Evolutionary conservation across 2,329 filamentous ascomycete genomes (phyloP).

Genomic region (Alternaria triticina): DNA sequence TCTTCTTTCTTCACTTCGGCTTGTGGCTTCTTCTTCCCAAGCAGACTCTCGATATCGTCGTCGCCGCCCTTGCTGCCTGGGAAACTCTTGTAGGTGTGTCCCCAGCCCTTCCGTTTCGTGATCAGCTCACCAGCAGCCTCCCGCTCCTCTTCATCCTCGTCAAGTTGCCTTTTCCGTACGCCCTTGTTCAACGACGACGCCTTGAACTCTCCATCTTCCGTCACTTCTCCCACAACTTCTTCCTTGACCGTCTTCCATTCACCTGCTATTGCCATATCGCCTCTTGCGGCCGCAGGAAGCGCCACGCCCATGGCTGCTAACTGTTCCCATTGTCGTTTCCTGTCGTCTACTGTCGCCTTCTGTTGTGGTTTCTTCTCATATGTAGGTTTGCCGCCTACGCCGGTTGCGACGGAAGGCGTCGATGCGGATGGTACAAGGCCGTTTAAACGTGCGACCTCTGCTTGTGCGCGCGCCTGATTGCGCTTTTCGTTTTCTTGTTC

Average conservation of each 20-base stretch:
- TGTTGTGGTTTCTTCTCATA: constrained; percentile 47
- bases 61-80: constrained; percentile 56
- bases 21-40: constrained; percentile 44
- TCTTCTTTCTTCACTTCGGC: constrained; percentile 53
- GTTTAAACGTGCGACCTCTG: constrained; percentile 85
- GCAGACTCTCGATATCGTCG: constrained; percentile 70
- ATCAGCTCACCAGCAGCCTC: constrained; percentile 61
- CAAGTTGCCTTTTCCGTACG: constrained; percentile 67
- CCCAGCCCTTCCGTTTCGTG: constrained; percentile 52
- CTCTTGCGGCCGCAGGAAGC: constrained; percentile 77
- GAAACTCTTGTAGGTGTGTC: constrained; percentile 54
- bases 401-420: constrained; percentile 39
- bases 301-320: constrained; percentile 85
- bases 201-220: constrained; percentile 56
- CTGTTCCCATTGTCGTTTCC: constrained; percentile 85
- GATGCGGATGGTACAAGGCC: constrained; percentile 67
- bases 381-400: constrained; percentile 29
- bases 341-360: constrained; percentile 66
- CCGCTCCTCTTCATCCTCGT: constrained; percentile 67
- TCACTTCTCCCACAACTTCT: constrained; percentile 51
- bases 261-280: constrained; percentile 84
- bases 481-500: constrained; percentile 80
- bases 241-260: constrained; percentile 78
- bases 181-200: constrained; percentile 57
- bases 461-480: constrained; percentile 81